These are phyloP conservation scores for Eutrema heterophyllum DNA, from an alignment of 345 rosid species.

Conservation along the genomic window DNA sequence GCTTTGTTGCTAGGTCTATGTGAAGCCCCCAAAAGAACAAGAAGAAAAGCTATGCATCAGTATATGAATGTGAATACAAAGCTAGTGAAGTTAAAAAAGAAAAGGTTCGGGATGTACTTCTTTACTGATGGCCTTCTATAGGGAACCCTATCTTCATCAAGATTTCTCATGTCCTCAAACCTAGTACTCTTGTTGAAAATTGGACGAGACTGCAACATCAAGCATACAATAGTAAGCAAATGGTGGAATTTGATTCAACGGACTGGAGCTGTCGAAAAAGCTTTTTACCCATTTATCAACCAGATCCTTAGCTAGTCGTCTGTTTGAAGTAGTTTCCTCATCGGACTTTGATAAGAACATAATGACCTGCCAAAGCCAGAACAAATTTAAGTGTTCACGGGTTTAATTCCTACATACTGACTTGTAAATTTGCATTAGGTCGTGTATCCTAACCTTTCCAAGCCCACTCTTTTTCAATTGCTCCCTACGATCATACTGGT, in stretches of 20 bases:
- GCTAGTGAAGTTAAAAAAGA: not conserved
- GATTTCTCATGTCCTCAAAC: constrained; percentile 87
- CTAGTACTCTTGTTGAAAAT: constrained; percentile 97
- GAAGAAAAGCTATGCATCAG: constrained; percentile 1
- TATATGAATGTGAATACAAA: constrained; percentile 1
- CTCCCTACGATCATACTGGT: constrained; percentile 90
- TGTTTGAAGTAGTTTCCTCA: constrained; percentile 90
- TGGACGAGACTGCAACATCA: constrained; percentile 79
- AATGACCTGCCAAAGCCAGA: constrained; percentile 57
- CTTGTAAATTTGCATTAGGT: not conserved
- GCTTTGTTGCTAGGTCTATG: constrained; percentile 62
- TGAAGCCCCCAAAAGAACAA: not conserved
- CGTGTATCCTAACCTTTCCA: constrained; percentile 65
- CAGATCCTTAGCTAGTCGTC: constrained; percentile 93
- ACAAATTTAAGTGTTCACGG: not conserved
- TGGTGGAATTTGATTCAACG: not conserved
- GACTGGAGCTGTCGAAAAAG: not conserved
- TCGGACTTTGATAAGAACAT: constrained; percentile 97
- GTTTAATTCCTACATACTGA: not conserved
- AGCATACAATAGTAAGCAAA: constrained; percentile 7
- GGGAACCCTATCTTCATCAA: constrained; percentile 72
- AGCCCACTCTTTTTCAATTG: constrained; percentile 95
- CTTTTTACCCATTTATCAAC: constrained; percentile 93
- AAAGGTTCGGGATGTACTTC: constrained; percentile 41
- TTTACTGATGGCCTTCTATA: constrained; percentile 70